A percentile compares a stretch with the other conserved stretches of the same genome.
Conservation (phyloP, 2,329 filamentous ascomycete genomes). For the Tolypocladium tropicale region DNA sequence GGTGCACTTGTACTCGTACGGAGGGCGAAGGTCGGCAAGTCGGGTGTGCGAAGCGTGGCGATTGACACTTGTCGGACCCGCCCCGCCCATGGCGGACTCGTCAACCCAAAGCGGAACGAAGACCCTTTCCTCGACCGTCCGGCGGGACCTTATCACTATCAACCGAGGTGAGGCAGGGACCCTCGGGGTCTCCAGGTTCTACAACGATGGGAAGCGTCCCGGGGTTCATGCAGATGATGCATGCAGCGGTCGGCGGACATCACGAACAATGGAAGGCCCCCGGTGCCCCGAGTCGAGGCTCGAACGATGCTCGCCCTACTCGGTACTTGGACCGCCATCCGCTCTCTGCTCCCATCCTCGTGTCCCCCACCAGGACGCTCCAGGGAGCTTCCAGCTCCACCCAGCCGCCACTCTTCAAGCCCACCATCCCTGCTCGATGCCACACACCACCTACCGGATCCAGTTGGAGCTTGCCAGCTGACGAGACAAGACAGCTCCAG, state of each 20-base stretch:
- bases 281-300: not conserved
- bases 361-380: not conserved
- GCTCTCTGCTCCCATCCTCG: not conserved
- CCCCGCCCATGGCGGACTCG: conserved; percentile 1
- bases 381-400: not conserved
- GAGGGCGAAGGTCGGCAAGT: not conserved
- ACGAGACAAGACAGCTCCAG: not conserved
- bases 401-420: not conserved
- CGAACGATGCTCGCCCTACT: no score
- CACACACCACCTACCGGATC: conserved; percentile 3
- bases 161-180: not conserved
- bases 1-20: not conserved
- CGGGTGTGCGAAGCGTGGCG: not conserved
- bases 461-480: conserved; percentile 1
- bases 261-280: no score
- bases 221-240: not conserved
- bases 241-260: not conserved
- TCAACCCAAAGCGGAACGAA: conserved; percentile 2
- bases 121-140: not conserved
- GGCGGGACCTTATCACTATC: not conserved
- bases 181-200: not conserved
- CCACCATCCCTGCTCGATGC: not conserved
- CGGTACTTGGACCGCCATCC: no score
- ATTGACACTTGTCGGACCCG: conserved; percentile 5
- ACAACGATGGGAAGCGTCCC: not conserved